Base-by-base conservation (phyloP, 1,139 yeast species). In the Suzukiozyma palmioleophila region DNA sequence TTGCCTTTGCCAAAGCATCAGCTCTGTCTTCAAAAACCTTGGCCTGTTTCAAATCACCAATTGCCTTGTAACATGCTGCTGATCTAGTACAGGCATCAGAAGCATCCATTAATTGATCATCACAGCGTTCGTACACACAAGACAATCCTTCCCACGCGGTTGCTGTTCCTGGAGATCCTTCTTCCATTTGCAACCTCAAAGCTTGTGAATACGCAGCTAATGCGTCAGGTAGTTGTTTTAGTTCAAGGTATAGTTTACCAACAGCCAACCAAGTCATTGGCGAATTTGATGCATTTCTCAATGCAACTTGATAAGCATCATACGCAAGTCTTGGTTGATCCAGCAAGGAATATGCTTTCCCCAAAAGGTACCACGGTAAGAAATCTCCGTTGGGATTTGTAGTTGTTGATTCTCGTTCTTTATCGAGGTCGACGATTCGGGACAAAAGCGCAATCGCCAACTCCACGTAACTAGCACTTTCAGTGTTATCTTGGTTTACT, bases 201-300 rank as follows among this genome's bases (percentile, higher is more conserved):
- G 84, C 85, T 54, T 80, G 84, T 1, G 83, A 75, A 53, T 78
- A 81, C 2, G 86, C 86, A 6, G 83, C 80, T 38, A 81, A 60
- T 0, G 87, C 81, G 51, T 81, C 87, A 3, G 81, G 75, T 22
- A 81, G 57, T 55, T 81, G 87, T 39, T 75, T 75, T 49, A 79
- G 62, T 45, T 73, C 73, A 42, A 81, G 57, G 51, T 81, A 81
- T 37, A 81, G 60, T 22, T 76, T 70, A 1, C 86, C 88, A 18
- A 81, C 79, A 0, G 83, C 79, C 31, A 81, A 57, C 88, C 87
- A 81, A 8, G 83, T 75, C 39, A 78, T 62, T 13, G 85, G 79
- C 11, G 75, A 69, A 27, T 66, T 63, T 14, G 80, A 73, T 0
- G 81, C 79, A 35, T 78, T 63, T 44, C 75, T 66, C 39, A 81